Evolutionary conservation across 2,329 filamentous ascomycete genomes (phyloP), one percentile per base, ranked within the genome.

Genomic region (Fusarium marasasianum): DNA sequence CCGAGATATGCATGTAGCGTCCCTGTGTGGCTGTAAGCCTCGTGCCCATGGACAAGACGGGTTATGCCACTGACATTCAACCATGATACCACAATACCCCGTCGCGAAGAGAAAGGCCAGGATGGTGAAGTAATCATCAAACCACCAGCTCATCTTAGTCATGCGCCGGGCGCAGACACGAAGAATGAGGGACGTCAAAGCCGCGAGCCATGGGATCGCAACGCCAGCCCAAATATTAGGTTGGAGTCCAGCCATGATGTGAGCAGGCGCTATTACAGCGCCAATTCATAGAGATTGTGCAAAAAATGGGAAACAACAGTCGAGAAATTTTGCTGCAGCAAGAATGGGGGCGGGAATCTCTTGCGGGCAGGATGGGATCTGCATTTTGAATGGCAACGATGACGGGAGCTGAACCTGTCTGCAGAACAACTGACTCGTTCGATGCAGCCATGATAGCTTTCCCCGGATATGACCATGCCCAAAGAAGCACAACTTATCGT

Each of bases 171-270:
- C 76, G 24, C 69, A 56, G 8, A 77, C 47, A 2, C 74, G 68
- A 44, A 78, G 59, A 10, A 70, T 8, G 18, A 78, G 65, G 0
- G 76, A 69, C 4, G 59, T 31, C 17, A 76, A 14, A 3, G 77
- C 75, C 7, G 72, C 77, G 35, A 70, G 26, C 77, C 74, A 78
- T n/a, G 76, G 73, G 20, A 78, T 76, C 29, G 58, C 65, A 2
- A 73, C 45, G 10, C 63, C 66, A 26, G 59, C 72, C 59, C 73
- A 78, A 38, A 77, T 66, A 26, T 77, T 73, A 14, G 69, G 35
- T 47, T 76, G 68, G 26, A 77, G 75, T 29, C 74, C 77, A 48
- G 74, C 66, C 75, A 78, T 77, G 51, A 37, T 71, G 40, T 43
- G 37, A 50, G 43, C 57, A 51, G 22, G 8, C 44, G 38, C 26